Evolutionary conservation across 108 stramenopile species (phyloP), one percentile per base, ranked within the genome.

Genomic region (Skeletonema costatum): DNA sequence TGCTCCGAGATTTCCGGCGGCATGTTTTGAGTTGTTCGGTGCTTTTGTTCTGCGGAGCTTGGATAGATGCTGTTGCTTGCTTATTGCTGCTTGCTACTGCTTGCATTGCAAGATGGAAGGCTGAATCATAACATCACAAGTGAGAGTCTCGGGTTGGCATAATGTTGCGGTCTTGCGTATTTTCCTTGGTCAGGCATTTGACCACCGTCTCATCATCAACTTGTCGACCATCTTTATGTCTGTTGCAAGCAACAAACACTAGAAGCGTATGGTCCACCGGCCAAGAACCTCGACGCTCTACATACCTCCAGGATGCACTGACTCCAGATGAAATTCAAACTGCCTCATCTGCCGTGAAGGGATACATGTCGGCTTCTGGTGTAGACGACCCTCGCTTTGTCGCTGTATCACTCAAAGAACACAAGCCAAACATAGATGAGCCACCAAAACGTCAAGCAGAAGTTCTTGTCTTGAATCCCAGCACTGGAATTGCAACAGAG

Each of bases 401-500:
- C 7, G 80, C 86, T 31, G 66, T 90, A 21, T 77, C 80, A 25
- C 62, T 87, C 14, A 68, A 75, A 17, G 88, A 89, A 62, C 88
- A 85, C 4, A 21, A 29, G 29, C 53, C 53, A 56, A 56, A 56
- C 9, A 21, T 25, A 4, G 5, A 29, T 29, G 53, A 29, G 53
- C 25, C 53, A 11, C 42, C 71, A 66, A 90, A 87, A 63, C 51
- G 38, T 25, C 60, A 66, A 21, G 85, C 86, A 19, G 85, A 86
- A 48, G 60, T 87, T 44, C 32, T 88, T 12, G 76, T 81, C 9
- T 36, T 87, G 25, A 77, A 86, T 70, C 78, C 87, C 7, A 31
- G 33, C 32, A 86, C 82, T 62, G 87, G 86, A 3, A 44, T 85
- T 16, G 89, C 86, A 31, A 33, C 86, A n/a, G 83, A 86, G 48